A percentile compares a stretch with the other conserved stretches of the same genome.
Conservation (phyloP, 2,329 filamentous ascomycete species). For the Davidsoniella neocaledoniae region DNA sequence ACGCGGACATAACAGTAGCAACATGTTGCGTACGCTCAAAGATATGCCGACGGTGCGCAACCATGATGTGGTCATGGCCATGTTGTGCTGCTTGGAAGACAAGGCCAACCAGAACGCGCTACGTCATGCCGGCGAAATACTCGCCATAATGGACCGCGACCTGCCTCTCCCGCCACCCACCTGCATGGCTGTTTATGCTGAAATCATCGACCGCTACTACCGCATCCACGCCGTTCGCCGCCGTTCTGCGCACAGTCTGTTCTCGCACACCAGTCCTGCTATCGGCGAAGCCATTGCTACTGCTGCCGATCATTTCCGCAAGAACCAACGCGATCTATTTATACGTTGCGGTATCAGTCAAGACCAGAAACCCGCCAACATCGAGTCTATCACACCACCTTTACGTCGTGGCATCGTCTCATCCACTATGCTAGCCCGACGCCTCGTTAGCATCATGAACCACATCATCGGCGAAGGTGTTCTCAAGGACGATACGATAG, state of each 20-base stretch:
- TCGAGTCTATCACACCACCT: not conserved
- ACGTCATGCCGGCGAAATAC: constrained; percentile 43
- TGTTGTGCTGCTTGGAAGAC: constrained; percentile 46
- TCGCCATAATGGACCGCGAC: constrained; percentile 39
- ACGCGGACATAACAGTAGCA: constrained; percentile 45
- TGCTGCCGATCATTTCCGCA: constrained; percentile 1
- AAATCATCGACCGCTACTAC: constrained; percentile 10
- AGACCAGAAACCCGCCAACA: not conserved
- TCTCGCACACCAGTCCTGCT: not conserved
- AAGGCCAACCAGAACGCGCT: constrained; percentile 58
- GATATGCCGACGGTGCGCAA: constrained; percentile 30
- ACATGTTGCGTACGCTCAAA: constrained; percentile 41
- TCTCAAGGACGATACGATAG: constrained; percentile 4
- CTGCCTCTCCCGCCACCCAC: constrained; percentile 14
- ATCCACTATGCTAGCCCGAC: constrained; percentile 18
- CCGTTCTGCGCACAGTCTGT: not conserved
- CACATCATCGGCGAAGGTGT: constrained; percentile 3
- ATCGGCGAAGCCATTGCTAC: not conserved
- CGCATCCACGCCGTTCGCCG: not conserved
- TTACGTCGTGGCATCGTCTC: not conserved
- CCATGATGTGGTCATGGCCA: constrained; percentile 9
- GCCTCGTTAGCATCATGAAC: constrained; percentile 8
- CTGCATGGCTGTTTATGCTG: constrained; percentile 1
- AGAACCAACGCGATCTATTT: constrained; percentile 8
- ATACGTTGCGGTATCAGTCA: not conserved